Conservation (phyloP, 2,329 filamentous ascomycete species). For the Trichoderma koningii region DNA sequence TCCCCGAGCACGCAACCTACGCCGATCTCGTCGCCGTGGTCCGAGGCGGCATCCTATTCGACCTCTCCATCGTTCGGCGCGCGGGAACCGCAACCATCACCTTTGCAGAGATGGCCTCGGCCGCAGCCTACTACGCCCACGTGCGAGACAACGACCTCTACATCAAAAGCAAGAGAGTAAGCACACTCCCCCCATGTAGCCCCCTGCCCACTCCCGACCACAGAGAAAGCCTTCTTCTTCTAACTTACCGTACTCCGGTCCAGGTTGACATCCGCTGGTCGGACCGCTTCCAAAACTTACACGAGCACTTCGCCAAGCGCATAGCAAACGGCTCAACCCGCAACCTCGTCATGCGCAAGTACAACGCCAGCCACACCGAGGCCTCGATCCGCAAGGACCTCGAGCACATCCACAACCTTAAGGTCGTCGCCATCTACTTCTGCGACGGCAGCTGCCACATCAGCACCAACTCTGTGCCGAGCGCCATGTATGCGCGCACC, state of each 20-base stretch:
- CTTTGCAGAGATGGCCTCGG: constrained; percentile 65
- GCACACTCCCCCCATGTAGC: constrained; percentile 32
- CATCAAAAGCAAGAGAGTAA: constrained; percentile 67
- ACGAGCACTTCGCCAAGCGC: constrained; percentile 64
- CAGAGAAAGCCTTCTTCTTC: background rate
- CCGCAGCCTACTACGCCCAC: constrained; percentile 66
- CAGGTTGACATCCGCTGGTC: constrained; percentile 71
- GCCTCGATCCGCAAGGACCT: constrained; percentile 69
- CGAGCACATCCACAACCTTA: constrained; percentile 79
- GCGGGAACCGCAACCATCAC: constrained; percentile 67
- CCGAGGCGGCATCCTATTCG: constrained; percentile 70
- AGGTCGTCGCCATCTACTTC: constrained; percentile 67
- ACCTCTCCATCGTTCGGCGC: constrained; percentile 62
- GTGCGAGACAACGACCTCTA: constrained; percentile 67
- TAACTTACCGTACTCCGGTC: background rate
- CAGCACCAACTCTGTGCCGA: constrained; percentile 74
- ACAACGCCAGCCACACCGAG: constrained; percentile 61
- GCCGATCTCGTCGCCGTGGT: constrained; percentile 65
- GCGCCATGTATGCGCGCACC: constrained; percentile 72
- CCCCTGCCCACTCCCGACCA: too few species aligned
- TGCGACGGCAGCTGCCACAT: constrained; percentile 63
- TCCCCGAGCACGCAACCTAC: constrained; percentile 64
- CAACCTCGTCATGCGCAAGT: constrained; percentile 69
- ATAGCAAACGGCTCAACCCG: constrained; percentile 68
- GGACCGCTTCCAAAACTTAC: constrained; percentile 68